Evolutionary conservation across 257 asterid genomes (phyloP), one percentile per base, ranked within the genome.

Genomic region (Vinca minor): DNA sequence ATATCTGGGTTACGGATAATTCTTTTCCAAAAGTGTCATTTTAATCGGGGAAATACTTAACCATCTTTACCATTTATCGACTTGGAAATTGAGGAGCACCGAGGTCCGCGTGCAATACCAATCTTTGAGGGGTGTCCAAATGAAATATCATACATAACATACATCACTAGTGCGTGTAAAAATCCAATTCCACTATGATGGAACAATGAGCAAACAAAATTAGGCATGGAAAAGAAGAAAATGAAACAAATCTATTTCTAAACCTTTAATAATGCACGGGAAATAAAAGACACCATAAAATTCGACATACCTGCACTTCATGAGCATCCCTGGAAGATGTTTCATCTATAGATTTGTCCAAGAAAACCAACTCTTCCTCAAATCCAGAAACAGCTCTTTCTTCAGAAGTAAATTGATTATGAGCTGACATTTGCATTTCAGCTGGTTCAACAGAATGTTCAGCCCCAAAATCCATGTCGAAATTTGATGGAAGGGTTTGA

Each of bases 221-320:
- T 36, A 68, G 23, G 14, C 17, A 26, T n/a, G 34, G 11, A 67
- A 59, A 20, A 50, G 18, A 35, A 48, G 14, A 44, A 44, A 4
- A 44, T 26, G 38, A 52, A 58, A 59, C 14, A 29, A 23, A 52
- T 35, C 39, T 50, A 35, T 29, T 15, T 55, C n/a, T 28, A 47
- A 45, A 65, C 15, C 20, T 58, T 46, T 18, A 36, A 20, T 25
- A 17, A 28, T n/a, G 34, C 23, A 62, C 39, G 42, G 52, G 52
- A 53, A 54, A 34, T 25, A 69, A n/a, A n/a, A 59, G 57, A 6
- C 48, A 25, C 46, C 44, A 60, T 26, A 21, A 20, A 55, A 28
- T 62, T 60, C 61, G 46, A 64, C 70, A 78, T 66, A 91, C 96
- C 90, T 72, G 79, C 52, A 70, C 74, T 66, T 77, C 86, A 53